A percentile compares a stretch with the other conserved stretches of the same genome.
Conservation (phyloP, 2,329 filamentous ascomycete genomes). For the Diaporthe vaccinii region DNA sequence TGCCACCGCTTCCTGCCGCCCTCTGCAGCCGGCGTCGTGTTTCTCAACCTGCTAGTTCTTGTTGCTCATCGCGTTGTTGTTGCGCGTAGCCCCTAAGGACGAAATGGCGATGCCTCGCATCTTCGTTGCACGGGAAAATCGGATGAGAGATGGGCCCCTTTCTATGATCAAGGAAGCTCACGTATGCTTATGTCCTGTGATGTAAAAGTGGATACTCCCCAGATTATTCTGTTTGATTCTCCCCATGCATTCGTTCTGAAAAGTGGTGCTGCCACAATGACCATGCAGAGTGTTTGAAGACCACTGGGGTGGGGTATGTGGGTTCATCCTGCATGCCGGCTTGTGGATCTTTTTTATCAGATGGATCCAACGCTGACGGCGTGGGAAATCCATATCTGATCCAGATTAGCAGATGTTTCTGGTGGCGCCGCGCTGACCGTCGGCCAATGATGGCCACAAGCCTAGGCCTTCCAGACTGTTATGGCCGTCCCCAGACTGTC, state of each 20-base stretch:
- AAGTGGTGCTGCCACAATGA: background rate
- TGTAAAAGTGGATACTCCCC: background rate
- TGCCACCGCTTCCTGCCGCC: slow-evolving; percentile 6
- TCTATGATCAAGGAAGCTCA: background rate
- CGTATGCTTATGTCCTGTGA: background rate
- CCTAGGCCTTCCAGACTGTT: background rate
- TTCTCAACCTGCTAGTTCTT: background rate
- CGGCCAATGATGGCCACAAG: background rate
- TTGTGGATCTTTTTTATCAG: background rate
- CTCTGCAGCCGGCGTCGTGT: background rate
- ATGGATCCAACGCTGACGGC: background rate
- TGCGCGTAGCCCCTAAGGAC: too few species aligned
- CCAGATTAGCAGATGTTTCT: slow-evolving; percentile 10
- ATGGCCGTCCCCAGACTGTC: background rate
- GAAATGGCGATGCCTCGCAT: too few species aligned
- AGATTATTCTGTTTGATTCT: background rate
- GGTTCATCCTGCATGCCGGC: slow-evolving; percentile 5
- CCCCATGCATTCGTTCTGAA: background rate
- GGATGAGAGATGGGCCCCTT: background rate
- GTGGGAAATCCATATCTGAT: background rate
- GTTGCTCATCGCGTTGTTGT: background rate
- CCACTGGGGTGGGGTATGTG: background rate
- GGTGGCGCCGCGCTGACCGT: background rate
- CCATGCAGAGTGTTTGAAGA: background rate
- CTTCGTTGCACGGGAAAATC: background rate